These are phyloP conservation scores for Podospora pseudopauciseta DNA, from an alignment of 495 filamentous ascomycete species.

Conservation along the genomic window DNA sequence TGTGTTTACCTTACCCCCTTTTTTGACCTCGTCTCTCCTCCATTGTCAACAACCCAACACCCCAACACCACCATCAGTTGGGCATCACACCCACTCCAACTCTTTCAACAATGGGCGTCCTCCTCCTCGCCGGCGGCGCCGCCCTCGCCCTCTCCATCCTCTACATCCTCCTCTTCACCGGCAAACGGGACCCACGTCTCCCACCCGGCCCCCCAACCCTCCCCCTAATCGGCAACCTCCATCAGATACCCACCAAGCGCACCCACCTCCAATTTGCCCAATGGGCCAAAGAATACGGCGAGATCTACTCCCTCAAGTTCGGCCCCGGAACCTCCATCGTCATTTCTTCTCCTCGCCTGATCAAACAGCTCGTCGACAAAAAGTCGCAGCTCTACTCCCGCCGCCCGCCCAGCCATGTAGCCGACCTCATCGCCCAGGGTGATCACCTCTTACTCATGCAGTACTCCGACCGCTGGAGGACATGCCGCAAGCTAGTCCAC, in stretches of 20 bases:
- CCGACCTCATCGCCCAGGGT: conserved; percentile 38
- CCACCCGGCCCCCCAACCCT: conserved; percentile 28
- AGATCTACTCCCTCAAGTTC: conserved; percentile 33
- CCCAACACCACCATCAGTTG: background rate
- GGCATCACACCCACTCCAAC: background rate
- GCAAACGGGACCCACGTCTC: conserved; percentile 14
- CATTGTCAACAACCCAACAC: too few species aligned
- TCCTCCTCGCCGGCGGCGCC: conserved; percentile 19
- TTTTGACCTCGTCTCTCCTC: background rate
- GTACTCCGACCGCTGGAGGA: conserved; percentile 40
- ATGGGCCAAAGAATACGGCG: conserved; percentile 34
- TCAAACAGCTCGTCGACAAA: conserved; percentile 34
- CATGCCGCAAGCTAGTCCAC: conserved; percentile 41
- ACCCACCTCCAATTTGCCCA: conserved; percentile 28
- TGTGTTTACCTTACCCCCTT: background rate
- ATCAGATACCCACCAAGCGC: conserved; percentile 27
- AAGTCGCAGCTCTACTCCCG: conserved; percentile 35
- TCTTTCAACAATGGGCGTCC: conserved; percentile 1
- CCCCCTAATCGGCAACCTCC: conserved; percentile 32
- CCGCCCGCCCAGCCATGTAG: conserved; percentile 46
- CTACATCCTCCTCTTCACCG: conserved; percentile 21
- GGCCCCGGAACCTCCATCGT: conserved; percentile 30
- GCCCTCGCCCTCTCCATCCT: conserved; percentile 11
- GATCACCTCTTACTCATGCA: conserved; percentile 45
- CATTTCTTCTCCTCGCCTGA: conserved; percentile 22